phyloP scores from a whole-genome alignment of 2,329 filamentous ascomycete species.

The Diaporthe sp. region DNA sequence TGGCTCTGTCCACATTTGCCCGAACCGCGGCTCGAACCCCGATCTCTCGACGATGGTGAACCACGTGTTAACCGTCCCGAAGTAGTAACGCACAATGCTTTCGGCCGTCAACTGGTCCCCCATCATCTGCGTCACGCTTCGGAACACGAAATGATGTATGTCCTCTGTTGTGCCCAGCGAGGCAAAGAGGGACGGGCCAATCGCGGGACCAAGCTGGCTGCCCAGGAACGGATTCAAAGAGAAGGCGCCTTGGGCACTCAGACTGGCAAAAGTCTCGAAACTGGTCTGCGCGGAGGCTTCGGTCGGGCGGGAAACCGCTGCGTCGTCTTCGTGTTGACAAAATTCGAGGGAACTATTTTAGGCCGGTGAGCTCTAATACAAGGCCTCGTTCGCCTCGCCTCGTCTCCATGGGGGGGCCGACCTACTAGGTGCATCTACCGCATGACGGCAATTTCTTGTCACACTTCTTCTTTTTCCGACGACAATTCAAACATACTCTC shows the following conservation, averaged over 20 bases:
- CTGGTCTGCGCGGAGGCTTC: conserved; percentile 36
- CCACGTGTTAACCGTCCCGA: conserved; percentile 48
- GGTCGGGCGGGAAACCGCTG: conserved; percentile 26
- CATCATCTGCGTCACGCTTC: conserved; percentile 47
- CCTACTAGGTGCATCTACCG: conserved; percentile 49
- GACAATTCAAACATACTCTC: conserved; percentile 49
- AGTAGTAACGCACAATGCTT: conserved; percentile 46
- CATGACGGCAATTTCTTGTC: conserved; percentile 49
- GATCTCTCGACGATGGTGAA: conserved; percentile 48
- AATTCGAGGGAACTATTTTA: conserved; percentile 45
- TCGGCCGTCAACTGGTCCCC: conserved; percentile 44
- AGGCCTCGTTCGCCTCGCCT: neutral
- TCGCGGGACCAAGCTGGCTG: conserved; percentile 40
- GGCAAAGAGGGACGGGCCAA: conserved; percentile 45
- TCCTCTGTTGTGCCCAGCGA: conserved; percentile 47
- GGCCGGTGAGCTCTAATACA: conserved; percentile 24
- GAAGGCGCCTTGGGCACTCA: conserved; percentile 36
- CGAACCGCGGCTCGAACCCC: conserved; percentile 45
- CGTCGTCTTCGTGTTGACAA: conserved; percentile 48
- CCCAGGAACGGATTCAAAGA: conserved; percentile 43
- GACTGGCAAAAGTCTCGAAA: conserved; percentile 31
- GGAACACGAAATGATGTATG: conserved; percentile 46
- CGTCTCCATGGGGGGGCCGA: neutral
- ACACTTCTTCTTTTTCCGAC: conserved; percentile 49
- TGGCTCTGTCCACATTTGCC: conserved; percentile 47